Evolutionary conservation across 805 yeast species (phyloP), one percentile per base, ranked within the genome.

Genomic region (Pichia pseudocactophila): DNA sequence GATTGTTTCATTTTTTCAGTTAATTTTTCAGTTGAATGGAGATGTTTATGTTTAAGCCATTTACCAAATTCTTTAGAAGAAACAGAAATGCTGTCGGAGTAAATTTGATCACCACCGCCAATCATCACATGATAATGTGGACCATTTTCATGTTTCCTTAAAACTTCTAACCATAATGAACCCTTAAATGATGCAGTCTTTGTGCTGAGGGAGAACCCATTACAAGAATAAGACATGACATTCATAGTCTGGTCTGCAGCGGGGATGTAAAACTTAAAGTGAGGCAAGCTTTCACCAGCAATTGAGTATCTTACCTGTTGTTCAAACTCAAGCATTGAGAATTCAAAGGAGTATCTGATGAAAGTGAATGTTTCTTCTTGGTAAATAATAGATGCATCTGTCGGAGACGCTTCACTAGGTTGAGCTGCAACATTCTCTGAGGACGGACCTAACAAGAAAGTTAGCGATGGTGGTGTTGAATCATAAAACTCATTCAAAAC

Each of bases 21-120:
- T 25, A 75, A 61, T 34, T 59, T 56, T 36, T 61, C 49, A n/a
- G 25, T 52, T 8, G 71, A 71, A 30, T 64, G 53, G 30, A 78
- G 63, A 45, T 70, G 74, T 43, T 66, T 70, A 47, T 76, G 78
- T 25, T 67, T 56, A 25, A 76, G 59, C 96, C 97, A 88, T 26
- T 74, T 58, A 46, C 70, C 59, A 51, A 83, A 74, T 26, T 67
- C 62, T 37, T 70, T 55, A 13, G 81, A 76, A 17, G 74, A 68
- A 17, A 70, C 50, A 59, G 82, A 83, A 51, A 90, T 78, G 1
- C 86, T 70, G 62, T 90, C 98, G 40, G 89, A 78, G 59, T 90
- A 90, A 39, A 90, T 73, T 64, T 90, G 98, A 63, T 90, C 98
- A 27, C 98, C 98, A 40, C 97, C 97, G 25, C 97, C 97, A 25